Percentiles rank a stretch among this genome's conserved stretches.
Conservation (phyloP, 305 asterid genomes). For the Fraxinus floribunda region DNA sequence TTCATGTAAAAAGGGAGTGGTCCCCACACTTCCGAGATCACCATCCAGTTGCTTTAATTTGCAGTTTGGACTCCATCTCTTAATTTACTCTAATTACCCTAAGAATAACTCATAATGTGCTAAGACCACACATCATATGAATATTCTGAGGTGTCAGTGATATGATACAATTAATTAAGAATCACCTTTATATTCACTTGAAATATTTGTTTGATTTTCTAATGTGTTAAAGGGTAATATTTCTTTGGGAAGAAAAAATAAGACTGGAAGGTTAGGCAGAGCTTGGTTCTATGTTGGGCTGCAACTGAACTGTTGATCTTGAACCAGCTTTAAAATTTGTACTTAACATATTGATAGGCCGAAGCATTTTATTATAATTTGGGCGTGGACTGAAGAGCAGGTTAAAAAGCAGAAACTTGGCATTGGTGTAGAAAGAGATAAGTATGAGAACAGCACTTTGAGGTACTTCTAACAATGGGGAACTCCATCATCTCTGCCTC, state of each 20-base stretch:
- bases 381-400: not conserved
- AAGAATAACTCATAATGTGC: not conserved
- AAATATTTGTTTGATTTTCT: not conserved
- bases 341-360: not conserved
- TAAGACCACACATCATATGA: not conserved
- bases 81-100: not conserved
- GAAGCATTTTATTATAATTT: not conserved
- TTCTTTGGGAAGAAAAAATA: not conserved
- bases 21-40: not conserved
- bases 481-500: not conserved
- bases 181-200: not conserved
- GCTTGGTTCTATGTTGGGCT: not conserved
- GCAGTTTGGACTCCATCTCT: not conserved
- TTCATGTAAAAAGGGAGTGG: not conserved
- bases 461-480: not conserved
- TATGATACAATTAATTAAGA: not conserved
- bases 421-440: not conserved
- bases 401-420: slow-evolving; percentile 5
- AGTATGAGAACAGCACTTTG: not conserved
- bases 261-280: not conserved
- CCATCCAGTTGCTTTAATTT: slow-evolving; percentile 8
- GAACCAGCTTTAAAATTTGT: not conserved
- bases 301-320: not conserved
- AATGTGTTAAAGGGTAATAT: not conserved
- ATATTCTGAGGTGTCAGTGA: slow-evolving; percentile 17